phyloP scores from a whole-genome alignment of 2,329 filamentous ascomycete genomes.

The Calonectria naviculata region DNA sequence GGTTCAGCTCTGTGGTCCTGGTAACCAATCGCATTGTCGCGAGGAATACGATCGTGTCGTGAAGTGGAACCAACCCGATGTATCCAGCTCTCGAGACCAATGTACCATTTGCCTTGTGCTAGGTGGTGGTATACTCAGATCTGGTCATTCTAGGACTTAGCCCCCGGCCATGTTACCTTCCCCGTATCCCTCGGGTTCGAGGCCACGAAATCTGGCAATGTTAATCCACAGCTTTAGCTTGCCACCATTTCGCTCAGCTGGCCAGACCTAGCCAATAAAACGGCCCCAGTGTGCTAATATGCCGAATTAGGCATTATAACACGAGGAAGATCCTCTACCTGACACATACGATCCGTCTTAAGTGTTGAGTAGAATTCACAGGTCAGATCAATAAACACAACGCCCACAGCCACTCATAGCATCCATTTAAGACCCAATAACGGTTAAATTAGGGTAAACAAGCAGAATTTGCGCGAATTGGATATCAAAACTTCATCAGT shows the following conservation, averaged over 20 bases:
- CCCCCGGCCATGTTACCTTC: slow-evolving; percentile 19
- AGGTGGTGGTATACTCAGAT: background rate
- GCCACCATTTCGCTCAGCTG: background rate
- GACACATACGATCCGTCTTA: background rate
- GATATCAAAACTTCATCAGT: too few species aligned
- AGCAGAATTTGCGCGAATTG: too few species aligned
- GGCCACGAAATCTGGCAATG: background rate
- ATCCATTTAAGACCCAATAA: too few species aligned
- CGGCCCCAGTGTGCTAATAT: background rate
- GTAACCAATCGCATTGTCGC: slow-evolving; percentile 34
- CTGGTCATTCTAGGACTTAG: background rate
- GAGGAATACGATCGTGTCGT: slow-evolving; percentile 34
- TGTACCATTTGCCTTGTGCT: background rate
- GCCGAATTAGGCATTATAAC: slow-evolving; percentile 8
- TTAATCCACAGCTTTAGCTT: background rate
- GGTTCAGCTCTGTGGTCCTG: slow-evolving; percentile 21
- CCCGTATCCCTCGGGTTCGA: slow-evolving; percentile 31
- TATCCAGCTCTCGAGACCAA: background rate
- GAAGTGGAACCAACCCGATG: slow-evolving; percentile 12
- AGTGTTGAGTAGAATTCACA: too few species aligned
- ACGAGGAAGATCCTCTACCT: background rate
- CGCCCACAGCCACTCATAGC: too few species aligned
- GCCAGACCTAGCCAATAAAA: background rate
- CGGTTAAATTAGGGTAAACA: too few species aligned
- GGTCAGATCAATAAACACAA: too few species aligned